Base-by-base conservation (phyloP, 1,284 basidiomycete species). In the Heterobasidion occidentale region DNA sequence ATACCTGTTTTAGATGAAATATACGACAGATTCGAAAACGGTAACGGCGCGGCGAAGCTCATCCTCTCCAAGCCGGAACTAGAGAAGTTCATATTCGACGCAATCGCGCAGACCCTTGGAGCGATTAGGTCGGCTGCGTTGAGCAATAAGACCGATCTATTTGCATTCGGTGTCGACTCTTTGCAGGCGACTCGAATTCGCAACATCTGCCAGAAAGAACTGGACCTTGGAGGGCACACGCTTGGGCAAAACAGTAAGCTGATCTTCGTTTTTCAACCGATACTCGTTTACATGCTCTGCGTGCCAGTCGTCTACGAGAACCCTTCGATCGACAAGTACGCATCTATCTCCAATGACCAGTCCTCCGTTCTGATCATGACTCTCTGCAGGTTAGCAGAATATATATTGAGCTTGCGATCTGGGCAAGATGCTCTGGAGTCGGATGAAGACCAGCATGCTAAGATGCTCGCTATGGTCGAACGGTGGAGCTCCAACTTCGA, bases 151-250 rank as follows among this genome's bases (percentile, higher is more conserved):
- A 64, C 68, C 20, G 72, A 76, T 55, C 54, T 75, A 17, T 76
- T 77, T 56, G 60, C 69, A 8, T 72, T 74, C 35, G 83, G 81
- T 27, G 72, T 86, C 44, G 79, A 83, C 64, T 84, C 81, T 9
- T 66, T 86, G 9, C 77, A 81, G 60, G 79, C 78, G 14, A 77
- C 77, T 4, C 70, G 80, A 27, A 75, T 86, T 36, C 68, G 81
- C 38, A 82, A 81, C 59, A 67, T 71, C 7, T 69, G 79, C 47
- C 73, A 75, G 60, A 76, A 77, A 63, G 71, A 71, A n/a, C 60
- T 77, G 45, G 72, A 74, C 55, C 66, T 77, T 1, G 67, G 65
- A 34, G 69, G 51, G 19, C 8, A 49, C 4, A 49, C 47, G n/a
- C 27, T 49, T n/a, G 47, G 47, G 12, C 47, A 49, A 8, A 49